Evolutionary conservation across 768 basidiomycete species (phyloP), one percentile per base, ranked within the genome.

Genomic region (Macrocybe gigantea): DNA sequence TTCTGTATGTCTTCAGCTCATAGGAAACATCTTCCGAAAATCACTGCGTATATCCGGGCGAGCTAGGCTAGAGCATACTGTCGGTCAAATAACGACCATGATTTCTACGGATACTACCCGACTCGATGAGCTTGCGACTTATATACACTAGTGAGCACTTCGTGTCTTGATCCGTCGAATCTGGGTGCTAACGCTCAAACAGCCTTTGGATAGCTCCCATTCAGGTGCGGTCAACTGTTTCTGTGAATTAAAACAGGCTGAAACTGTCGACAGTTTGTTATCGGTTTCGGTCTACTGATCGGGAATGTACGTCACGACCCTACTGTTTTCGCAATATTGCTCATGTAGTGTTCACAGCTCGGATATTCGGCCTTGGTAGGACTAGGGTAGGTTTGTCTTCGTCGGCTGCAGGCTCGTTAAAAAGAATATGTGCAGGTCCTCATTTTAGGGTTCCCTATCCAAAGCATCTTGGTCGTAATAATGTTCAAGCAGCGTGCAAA

Each of bases 321-420:
- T 43, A 12, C 31, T 35, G 9, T 40, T 13, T 32, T 37, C 32
- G 32, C 11, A 22, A 33, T 14, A 22, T 13, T 29, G 34, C 30
- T 30, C 41, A 32, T 10, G 38, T 7, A 38, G 35, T 44, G 40
- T 12, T 34, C 9, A 15, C 12, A 83, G 73, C 69, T 88, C 13
- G 83, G 85, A 5, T 80, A 79, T 53, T 85, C 83, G 1, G 84
- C 83, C 0, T 71, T 88, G 10, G 84, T 85, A 14, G 83, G 81
- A 0, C 62, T 84, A 10, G 78, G 45, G 76, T 64, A 62, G 55
- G 63, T 56, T 44, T 44, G 12, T 14, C 33, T 15, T 11, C 52
- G 10, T 43, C 32, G 7, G 15, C 13, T 45, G 7, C 29, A 44
- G 30, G 44, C 45, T 22, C 29, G 40, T 47, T 48, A 41, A 38